Evolutionary conservation across 108 stramenopile species (phyloP).

Genomic region (Skeletonema potamos): DNA sequence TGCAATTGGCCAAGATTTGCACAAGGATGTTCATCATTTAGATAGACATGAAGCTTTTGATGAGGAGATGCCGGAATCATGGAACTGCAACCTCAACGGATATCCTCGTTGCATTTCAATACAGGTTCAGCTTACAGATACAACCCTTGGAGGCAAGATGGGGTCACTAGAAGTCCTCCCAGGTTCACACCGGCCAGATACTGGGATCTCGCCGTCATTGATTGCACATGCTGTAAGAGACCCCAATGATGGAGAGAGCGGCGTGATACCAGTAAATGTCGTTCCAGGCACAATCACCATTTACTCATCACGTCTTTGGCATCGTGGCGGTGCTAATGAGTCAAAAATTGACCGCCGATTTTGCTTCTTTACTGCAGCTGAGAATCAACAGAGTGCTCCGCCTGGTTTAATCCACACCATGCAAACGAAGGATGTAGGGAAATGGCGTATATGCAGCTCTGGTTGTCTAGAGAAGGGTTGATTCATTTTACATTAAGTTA

Average conservation of each 20-base stretch:
- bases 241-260: not conserved
- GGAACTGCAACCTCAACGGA: not conserved
- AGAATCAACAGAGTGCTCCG: not conserved
- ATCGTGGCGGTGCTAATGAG: not conserved
- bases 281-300: not conserved
- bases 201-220: not conserved
- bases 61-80: not conserved
- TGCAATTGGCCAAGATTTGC: not conserved
- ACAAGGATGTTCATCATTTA: not conserved
- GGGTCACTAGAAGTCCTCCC: not conserved
- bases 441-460: not conserved
- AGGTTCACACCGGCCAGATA: not conserved
- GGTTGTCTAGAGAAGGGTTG: not conserved
- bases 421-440: not conserved
- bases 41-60: not conserved
- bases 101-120: not conserved
- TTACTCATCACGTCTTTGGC: not conserved
- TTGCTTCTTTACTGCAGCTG: not conserved
- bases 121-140: not conserved
- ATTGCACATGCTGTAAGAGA: not conserved
- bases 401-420: not conserved
- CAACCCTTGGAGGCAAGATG: not conserved
- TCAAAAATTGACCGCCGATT: not conserved
- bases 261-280: not conserved
- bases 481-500: too few relatives aligned